phyloP scores from a whole-genome alignment of 352 stramenopile species.

The Peronospora farinosa region DNA sequence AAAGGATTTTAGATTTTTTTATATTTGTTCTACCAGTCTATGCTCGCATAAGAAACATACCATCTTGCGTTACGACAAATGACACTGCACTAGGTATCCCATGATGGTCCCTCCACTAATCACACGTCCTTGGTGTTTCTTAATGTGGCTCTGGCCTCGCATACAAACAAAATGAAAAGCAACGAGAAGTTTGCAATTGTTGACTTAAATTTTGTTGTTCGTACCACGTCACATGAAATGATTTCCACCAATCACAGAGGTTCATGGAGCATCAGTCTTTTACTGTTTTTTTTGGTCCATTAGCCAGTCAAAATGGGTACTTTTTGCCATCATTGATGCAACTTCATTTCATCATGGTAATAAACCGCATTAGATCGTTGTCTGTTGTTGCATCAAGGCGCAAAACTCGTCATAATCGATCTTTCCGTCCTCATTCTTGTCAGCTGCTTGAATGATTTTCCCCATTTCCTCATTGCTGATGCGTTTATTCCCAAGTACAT shows the following conservation, averaged over 20 bases:
- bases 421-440: slow-evolving; percentile 77
- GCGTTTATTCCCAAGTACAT: slow-evolving; percentile 46
- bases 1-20: no score
- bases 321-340: neutral
- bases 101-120: no score
- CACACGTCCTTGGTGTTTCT: no score
- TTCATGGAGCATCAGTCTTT: no score
- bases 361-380: slow-evolving; percentile 1
- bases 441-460: slow-evolving; percentile 64
- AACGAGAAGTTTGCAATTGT: neutral
- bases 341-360: neutral
- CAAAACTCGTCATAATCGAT: slow-evolving; percentile 88
- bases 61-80: no score
- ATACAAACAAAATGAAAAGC: no score
- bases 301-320: no score
- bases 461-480: slow-evolving; percentile 39
- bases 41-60: no score
- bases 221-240: neutral
- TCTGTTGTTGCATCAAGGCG: slow-evolving; percentile 46
- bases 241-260: neutral
- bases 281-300: neutral
- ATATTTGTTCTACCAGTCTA: no score
- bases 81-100: no score
- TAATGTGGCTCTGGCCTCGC: no score
- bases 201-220: neutral